These are phyloP conservation scores for Cryptosporidium andersoni DNA, from an alignment of 169 alveolate species.

Conservation along the genomic window DNA sequence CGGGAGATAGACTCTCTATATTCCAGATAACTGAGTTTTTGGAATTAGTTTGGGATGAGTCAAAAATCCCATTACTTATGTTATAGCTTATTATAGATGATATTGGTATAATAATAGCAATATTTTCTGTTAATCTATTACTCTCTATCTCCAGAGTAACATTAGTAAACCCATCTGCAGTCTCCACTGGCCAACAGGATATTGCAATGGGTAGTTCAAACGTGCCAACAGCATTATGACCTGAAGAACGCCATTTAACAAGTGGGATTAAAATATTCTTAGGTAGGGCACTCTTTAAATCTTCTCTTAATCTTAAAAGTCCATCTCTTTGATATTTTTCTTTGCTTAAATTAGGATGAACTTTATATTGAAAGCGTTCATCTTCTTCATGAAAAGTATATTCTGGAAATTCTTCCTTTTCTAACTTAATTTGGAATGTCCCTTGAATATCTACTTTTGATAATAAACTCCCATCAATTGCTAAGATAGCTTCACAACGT, in stretches of 20 bases:
- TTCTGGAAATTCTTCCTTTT: constrained; percentile 29
- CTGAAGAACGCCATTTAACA: constrained; percentile 44
- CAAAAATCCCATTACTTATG: constrained; percentile 7
- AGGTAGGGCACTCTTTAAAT: constrained; percentile 21
- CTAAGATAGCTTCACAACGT: constrained; percentile 56
- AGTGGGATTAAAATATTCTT: constrained; percentile 53
- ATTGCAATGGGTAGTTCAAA: constrained; percentile 53
- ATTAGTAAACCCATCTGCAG: constrained; percentile 8
- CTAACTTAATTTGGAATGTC: constrained; percentile 33
- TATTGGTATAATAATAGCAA: constrained; percentile 13
- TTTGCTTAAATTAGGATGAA: constrained; percentile 57
- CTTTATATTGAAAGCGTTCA: constrained; percentile 47
- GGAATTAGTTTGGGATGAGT: too few relatives aligned
- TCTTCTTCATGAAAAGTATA: constrained; percentile 37
- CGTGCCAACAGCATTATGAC: neutral
- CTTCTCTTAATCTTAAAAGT: constrained; percentile 14
- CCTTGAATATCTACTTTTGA: constrained; percentile 63
- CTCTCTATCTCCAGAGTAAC: constrained; percentile 44
- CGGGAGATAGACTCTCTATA: neutral
- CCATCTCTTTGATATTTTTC: constrained; percentile 38
- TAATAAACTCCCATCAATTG: constrained; percentile 72
- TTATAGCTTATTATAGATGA: neutral
- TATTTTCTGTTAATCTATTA: neutral
- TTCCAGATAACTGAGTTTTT: constrained; percentile 7
- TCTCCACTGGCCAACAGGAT: constrained; percentile 48